Evolutionary conservation across 2,329 filamentous ascomycete species (phyloP).

Genomic region (Ophiostoma triangulosporum): DNA sequence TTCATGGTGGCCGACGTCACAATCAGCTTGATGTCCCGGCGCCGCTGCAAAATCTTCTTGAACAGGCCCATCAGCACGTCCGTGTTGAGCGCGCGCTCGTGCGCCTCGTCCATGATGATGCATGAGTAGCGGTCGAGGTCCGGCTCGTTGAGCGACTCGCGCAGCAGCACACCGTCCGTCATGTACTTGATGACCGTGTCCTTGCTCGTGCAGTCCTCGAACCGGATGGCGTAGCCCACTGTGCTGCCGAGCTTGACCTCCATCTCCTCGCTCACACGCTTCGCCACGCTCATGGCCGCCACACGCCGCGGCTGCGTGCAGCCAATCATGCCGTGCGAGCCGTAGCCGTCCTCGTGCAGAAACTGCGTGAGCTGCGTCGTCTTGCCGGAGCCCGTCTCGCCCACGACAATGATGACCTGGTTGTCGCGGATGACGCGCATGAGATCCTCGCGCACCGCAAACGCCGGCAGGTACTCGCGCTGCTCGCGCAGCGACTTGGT

Average conservation of each 20-base stretch:
- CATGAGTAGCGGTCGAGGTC: slow-evolving; percentile 94
- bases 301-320: slow-evolving; percentile 95
- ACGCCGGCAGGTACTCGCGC: slow-evolving; percentile 83
- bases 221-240: slow-evolving; percentile 94
- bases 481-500: slow-evolving; percentile 86
- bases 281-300: slow-evolving; percentile 96
- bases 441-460: slow-evolving; percentile 88
- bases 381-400: slow-evolving; percentile 94
- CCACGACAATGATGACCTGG: slow-evolving; percentile 91
- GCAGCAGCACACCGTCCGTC: slow-evolving; percentile 89
- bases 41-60: slow-evolving; percentile 85
- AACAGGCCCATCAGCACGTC: slow-evolving; percentile 95
- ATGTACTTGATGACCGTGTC: slow-evolving; percentile 97
- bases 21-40: slow-evolving; percentile 87
- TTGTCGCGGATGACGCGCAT: slow-evolving; percentile 89
- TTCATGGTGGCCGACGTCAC: slow-evolving; percentile 99
- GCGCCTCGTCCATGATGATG: slow-evolving; percentile 99
- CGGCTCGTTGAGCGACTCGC: slow-evolving; percentile 83
- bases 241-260: slow-evolving; percentile 74
- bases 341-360: slow-evolving; percentile 88
- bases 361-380: slow-evolving; percentile 97
- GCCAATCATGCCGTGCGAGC: slow-evolving; percentile 74
- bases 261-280: slow-evolving; percentile 98
- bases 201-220: slow-evolving; percentile 94
- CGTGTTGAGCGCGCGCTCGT: slow-evolving; percentile 91